Evolutionary conservation across 352 stramenopile genomes (phyloP).

Genomic region (Phytopythium vexans): DNA sequence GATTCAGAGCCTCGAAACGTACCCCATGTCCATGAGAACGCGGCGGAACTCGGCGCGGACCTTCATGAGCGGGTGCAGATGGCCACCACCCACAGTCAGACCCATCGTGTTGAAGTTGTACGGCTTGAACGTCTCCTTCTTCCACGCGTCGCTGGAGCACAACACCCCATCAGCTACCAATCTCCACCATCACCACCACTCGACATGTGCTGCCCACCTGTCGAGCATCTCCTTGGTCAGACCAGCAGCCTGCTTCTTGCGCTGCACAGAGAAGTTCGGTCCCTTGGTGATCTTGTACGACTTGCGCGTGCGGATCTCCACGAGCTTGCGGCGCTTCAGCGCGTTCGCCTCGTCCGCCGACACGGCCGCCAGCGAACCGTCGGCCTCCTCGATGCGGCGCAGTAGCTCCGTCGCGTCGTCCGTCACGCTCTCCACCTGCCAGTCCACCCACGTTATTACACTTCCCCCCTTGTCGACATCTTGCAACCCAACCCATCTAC

Average conservation of each 20-base stretch:
- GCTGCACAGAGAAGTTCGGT: slow-evolving; percentile 89
- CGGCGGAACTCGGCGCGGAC: slow-evolving; percentile 97
- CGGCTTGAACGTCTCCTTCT: slow-evolving; percentile 96
- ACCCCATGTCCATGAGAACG: slow-evolving; percentile 99
- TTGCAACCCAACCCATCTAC: background rate
- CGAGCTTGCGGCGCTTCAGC: slow-evolving; percentile 81
- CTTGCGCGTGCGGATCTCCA: slow-evolving; percentile 88
- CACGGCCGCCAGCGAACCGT: slow-evolving; percentile 64
- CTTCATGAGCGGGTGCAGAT: slow-evolving; percentile 98
- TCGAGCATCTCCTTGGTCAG: slow-evolving; percentile 99
- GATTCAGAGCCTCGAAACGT: slow-evolving; percentile 5
- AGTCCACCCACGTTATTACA: background rate
- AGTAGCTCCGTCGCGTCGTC: slow-evolving; percentile 86
- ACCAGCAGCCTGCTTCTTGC: slow-evolving; percentile 95
- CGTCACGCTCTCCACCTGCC: slow-evolving; percentile 43
- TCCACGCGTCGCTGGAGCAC: slow-evolving; percentile 84
- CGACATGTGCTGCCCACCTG: slow-evolving; percentile 30
- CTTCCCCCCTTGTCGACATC: background rate
- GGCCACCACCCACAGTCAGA: slow-evolving; percentile 92
- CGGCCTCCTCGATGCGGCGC: slow-evolving; percentile 61
- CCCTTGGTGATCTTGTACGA: slow-evolving; percentile 95
- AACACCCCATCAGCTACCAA: background rate
- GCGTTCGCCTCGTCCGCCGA: slow-evolving; percentile 72
- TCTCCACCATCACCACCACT: background rate
- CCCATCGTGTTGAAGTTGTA: slow-evolving; percentile 99